Evolutionary conservation across 1,284 basidiomycete genomes (phyloP).

Genomic region (Irpex sp.): DNA sequence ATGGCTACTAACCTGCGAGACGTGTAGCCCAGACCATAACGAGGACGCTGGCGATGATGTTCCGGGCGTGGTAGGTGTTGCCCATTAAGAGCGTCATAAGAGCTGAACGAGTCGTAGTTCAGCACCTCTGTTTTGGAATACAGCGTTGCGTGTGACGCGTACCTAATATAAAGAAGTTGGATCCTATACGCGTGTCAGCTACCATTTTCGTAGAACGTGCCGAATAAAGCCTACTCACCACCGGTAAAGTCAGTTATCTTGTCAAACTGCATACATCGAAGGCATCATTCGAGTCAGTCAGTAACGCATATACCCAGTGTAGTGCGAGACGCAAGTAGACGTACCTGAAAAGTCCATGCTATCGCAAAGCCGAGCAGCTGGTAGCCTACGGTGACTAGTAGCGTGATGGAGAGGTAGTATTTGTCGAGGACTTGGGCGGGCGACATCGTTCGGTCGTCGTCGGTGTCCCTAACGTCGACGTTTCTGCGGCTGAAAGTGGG

Average conservation of each 20-base stretch:
- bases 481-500: background rate
- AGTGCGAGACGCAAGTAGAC: background rate
- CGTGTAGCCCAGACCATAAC: slow-evolving; percentile 65
- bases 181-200: slow-evolving; percentile 35
- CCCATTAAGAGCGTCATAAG: slow-evolving; percentile 51
- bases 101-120: slow-evolving; percentile 28
- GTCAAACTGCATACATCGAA: slow-evolving; percentile 45
- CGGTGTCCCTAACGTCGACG: background rate
- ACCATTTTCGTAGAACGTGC: background rate
- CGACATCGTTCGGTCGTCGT: background rate
- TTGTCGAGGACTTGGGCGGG: slow-evolving; percentile 55
- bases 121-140: background rate
- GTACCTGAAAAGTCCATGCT: slow-evolving; percentile 57
- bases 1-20: slow-evolving; percentile 37
- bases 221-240: slow-evolving; percentile 30
- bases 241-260: slow-evolving; percentile 72
- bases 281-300: background rate
- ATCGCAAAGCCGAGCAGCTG: slow-evolving; percentile 67
- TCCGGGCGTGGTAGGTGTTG: slow-evolving; percentile 57
- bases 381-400: slow-evolving; percentile 65
- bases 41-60: slow-evolving; percentile 54
- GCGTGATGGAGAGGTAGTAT: slow-evolving; percentile 64
- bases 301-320: no score
- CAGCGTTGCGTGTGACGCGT: no score
- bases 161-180: slow-evolving; percentile 68